Evolutionary conservation across 805 yeast species (phyloP), one percentile per base, ranked within the genome.

Genomic region (Candida berthetii): DNA sequence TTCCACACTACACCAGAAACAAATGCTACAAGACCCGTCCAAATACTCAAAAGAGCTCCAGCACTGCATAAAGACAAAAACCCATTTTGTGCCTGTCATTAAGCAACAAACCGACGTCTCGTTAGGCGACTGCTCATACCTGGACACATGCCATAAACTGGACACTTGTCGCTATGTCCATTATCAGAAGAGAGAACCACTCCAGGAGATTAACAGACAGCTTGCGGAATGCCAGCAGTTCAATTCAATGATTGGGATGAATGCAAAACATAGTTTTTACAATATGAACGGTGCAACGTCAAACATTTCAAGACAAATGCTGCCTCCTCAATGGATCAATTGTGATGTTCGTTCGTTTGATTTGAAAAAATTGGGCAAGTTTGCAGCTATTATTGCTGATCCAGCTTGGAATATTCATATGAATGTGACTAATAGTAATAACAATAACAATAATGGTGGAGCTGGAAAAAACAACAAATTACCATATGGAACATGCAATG

Each of bases 331-430:
- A 62, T 86, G 95, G 93, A 85, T 90, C 45, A 76, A 78, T 42
- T 87, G 96, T 59, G 96, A 90, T 61, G 80, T 90, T 16, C 69
- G 88, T 28, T 68, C 74, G 38, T 69, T 90, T 42, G 89, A 91
- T 49, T 80, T 91, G 52, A 64, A 58, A 18, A 64, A 76, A 7
- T 61, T 90, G 42, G 96, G 97, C 2, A 80, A 83, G 62, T 85
- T 85, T 64, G 89, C 82, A 32, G 88, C 82, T 3, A 79, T 90
- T 11, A 76, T 91, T 41, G 91, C 96, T 0, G 98, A 90, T 60
- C 96, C 96, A 3, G 93, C 96, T 7, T 90, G 98, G 98, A 90
- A 88, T 48, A 90, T 90, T 48, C 96, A 90, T 63, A 89, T 86
- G 90, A 83, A 85, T 42, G 55, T 65, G 31, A 39, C 53, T 51